Evolutionary conservation across 176 grass and related monocot species (phyloP).

Genomic region (Stipa capillata): DNA sequence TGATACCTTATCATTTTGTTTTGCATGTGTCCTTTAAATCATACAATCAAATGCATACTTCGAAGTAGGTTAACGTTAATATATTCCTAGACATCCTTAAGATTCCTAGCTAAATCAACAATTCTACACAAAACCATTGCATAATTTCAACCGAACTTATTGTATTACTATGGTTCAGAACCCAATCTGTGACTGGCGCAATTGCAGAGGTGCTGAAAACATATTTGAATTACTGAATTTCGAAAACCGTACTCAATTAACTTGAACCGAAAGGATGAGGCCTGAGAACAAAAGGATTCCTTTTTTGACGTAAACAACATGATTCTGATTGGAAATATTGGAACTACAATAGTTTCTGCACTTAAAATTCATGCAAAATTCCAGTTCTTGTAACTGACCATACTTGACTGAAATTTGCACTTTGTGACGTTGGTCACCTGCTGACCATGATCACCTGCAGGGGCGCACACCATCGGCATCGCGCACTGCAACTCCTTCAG

Average conservation of each 20-base stretch:
- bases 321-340: neutral
- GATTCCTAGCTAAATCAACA: neutral
- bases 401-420: neutral
- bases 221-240: neutral
- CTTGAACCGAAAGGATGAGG: too few relatives aligned
- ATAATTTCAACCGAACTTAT: neutral
- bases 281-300: too few relatives aligned
- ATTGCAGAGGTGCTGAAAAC: neutral
- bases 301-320: too few relatives aligned
- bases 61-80: neutral
- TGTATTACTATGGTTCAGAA: neutral
- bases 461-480: slow-evolving; percentile 87
- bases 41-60: neutral
- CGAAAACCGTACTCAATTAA: neutral
- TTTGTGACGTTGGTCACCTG: neutral
- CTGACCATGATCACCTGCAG: slow-evolving; percentile 22
- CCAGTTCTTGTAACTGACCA: neutral
- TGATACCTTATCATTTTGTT: neutral
- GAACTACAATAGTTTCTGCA: neutral
- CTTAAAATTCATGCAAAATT: neutral
- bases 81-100: neutral
- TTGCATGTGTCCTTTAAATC: neutral
- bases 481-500: slow-evolving; percentile 51
- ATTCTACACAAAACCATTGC: neutral
- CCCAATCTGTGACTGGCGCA: too few relatives aligned